Percentiles rank a stretch among this genome's conserved stretches.
These are phyloP conservation scores for Linanthus parryae DNA, from an alignment of 148 eudicot genomes.

Conservation along the genomic window DNA sequence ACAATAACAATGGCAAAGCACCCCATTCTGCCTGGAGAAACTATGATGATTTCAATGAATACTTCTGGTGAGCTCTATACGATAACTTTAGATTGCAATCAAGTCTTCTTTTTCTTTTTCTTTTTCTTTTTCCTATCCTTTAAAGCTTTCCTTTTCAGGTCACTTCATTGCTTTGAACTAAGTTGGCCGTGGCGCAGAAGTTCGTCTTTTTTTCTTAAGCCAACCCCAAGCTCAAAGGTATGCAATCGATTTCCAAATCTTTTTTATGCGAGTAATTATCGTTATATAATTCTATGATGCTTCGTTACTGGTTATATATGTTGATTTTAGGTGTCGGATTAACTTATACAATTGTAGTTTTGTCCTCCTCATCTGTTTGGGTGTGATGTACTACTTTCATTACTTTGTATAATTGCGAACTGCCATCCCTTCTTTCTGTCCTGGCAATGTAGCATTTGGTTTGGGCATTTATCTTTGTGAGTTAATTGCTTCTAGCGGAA, in stretches of 20 bases:
- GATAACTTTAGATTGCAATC: not conserved
- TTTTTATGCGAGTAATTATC: not conserved
- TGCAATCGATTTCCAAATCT: not conserved
- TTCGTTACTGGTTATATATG: no score
- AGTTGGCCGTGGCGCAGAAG: constrained; percentile 87
- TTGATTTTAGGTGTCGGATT: no score
- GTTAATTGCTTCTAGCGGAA: no score
- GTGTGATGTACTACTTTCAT: no score
- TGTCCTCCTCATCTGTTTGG: no score
- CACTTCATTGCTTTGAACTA: constrained; percentile 82
- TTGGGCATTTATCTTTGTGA: no score
- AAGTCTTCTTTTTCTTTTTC: not conserved
- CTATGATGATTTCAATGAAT: constrained; percentile 97
- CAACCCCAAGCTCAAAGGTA: constrained; percentile 74
- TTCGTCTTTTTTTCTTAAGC: constrained; percentile 72
- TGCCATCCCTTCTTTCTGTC: no score
- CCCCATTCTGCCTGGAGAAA: constrained; percentile 99
- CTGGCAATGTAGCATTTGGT: no score
- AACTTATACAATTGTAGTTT: no score
- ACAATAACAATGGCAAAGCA: constrained; percentile 86
- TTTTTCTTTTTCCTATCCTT: constrained; percentile 1
- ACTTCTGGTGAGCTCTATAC: constrained; percentile 63
- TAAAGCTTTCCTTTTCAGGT: constrained; percentile 38
- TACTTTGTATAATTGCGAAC: no score
- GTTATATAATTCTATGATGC: not conserved